Evolutionary conservation across 2,329 filamentous ascomycete species (phyloP), one percentile per base, ranked within the genome.

Genomic region (Colletotrichum liaoningense): DNA sequence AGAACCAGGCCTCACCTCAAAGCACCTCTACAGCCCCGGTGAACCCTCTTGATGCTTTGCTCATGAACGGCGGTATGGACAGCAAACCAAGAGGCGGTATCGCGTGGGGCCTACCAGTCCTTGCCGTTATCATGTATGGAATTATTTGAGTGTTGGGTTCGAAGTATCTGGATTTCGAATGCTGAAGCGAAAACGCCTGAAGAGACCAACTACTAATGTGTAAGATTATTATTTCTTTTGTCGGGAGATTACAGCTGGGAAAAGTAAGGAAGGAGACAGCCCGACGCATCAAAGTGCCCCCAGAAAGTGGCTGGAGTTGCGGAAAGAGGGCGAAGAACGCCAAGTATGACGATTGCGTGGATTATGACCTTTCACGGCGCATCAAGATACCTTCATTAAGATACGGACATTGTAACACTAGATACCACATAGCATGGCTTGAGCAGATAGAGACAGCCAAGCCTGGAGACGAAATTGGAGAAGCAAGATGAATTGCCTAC

Each of bases 11-110:
- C 30, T 1, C 54, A 30, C 58, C 69, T 0, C 54, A 60, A 59
- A 63, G 54, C 11, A 72, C 69, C 14, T 49, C 63, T 16, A 11
- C 35, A 12, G 38, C 69, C 38, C 52, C 66, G 54, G 59, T 72
- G n/a, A 72, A 72, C 24, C 69, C 69, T 42, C 42, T 72, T 12
- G 69, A 72, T 16, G 59, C 69, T 33, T 63, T 72, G 54, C 69
- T 72, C n/a, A 57, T 69, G 11, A 72, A 60, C 59, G 52, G 67
- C 5, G 69, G 22, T 19, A 9, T 56, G 16, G 9, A 4, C 1
- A 46, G 30, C 24, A n/a, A 22, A 7, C 14, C 19, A 19, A 33
- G 12, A 12, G 11, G 49, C 5, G 3, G 28, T n/a, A 6, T 30
- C 1, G 33, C 14, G 8, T 69, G 24, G 55, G 26, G 22, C 1